A percentile compares a stretch with the other conserved stretches of the same genome.
Evolutionary conservation across 495 filamentous ascomycete species (phyloP).

Genomic region (Penicillium steckii): DNA sequence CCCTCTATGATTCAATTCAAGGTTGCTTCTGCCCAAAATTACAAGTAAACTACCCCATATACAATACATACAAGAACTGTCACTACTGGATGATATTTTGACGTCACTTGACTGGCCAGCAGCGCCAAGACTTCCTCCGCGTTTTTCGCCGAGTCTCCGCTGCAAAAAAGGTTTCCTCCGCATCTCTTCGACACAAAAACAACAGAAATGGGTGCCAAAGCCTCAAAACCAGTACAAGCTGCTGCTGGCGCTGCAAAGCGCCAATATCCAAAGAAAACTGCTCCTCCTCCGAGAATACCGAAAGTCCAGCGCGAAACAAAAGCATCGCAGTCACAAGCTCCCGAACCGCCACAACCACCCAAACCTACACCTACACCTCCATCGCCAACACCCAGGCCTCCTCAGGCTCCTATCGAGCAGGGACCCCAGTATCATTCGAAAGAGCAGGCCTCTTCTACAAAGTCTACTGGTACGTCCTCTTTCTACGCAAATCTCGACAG

Average conservation of each 20-base stretch:
- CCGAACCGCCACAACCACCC: conserved; percentile 29
- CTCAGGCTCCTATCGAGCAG: conserved; percentile 17
- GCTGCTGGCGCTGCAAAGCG: conserved; percentile 51
- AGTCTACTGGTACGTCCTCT: conserved; percentile 31
- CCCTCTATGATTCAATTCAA: too few species aligned
- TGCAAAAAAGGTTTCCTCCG: conserved; percentile 18
- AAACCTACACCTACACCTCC: conserved; percentile 16
- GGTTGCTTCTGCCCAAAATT: too few species aligned
- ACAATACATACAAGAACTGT: not conserved
- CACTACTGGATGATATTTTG: conserved; percentile 21
- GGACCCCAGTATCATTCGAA: conserved; percentile 43
- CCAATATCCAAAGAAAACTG: conserved; percentile 54
- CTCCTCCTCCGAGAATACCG: conserved; percentile 30
- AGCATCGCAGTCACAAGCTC: conserved; percentile 4
- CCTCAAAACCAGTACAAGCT: conserved; percentile 60
- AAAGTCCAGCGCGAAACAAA: conserved; percentile 14
- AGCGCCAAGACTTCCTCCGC: conserved; percentile 26
- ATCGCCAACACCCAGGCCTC: conserved; percentile 13
- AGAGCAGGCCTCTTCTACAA: conserved; percentile 33
- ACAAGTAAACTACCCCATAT: not conserved
- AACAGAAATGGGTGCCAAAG: conserved; percentile 56
- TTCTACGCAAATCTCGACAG: not conserved
- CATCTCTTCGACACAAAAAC: conserved; percentile 2
- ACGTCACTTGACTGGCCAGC: conserved; percentile 23
- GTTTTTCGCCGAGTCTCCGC: conserved; percentile 22